Evolutionary conservation across 83 land plant species (phyloP).

Genomic region (Diphasiastrum complanatum): DNA sequence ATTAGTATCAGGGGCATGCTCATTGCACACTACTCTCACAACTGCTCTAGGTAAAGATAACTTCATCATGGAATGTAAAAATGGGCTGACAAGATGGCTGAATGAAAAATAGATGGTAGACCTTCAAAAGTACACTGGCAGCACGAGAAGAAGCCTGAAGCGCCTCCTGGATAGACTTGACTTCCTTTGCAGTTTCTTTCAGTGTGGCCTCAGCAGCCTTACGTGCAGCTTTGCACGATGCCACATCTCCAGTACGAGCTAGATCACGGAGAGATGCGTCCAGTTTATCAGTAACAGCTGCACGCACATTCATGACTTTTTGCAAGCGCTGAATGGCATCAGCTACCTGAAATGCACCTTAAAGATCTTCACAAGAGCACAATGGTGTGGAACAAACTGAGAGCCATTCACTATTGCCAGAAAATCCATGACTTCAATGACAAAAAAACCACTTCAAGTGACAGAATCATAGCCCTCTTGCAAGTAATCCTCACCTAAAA

Average conservation of each 20-base stretch:
- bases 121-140: constrained; percentile 56
- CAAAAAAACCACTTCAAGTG: no score
- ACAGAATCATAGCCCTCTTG: no score
- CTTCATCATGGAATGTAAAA: background rate
- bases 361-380: no score
- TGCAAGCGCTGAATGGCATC: constrained; percentile 58
- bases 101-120: constrained; percentile 11
- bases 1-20: no score
- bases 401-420: no score
- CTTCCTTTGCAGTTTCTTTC: constrained; percentile 68
- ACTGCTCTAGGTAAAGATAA: background rate
- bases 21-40: background rate
- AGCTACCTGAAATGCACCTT: no score
- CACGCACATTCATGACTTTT: constrained; percentile 47
- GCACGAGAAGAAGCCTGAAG: constrained; percentile 62
- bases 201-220: constrained; percentile 61
- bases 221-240: constrained; percentile 70
- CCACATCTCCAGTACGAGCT: constrained; percentile 82
- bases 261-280: constrained; percentile 82
- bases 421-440: no score
- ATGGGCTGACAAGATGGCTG: constrained; percentile 5
- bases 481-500: no score
- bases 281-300: constrained; percentile 56
- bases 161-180: constrained; percentile 46
- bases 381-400: background rate